phyloP scores from a whole-genome alignment of 163 green algal species.

The Dunaliella salina region DNA sequence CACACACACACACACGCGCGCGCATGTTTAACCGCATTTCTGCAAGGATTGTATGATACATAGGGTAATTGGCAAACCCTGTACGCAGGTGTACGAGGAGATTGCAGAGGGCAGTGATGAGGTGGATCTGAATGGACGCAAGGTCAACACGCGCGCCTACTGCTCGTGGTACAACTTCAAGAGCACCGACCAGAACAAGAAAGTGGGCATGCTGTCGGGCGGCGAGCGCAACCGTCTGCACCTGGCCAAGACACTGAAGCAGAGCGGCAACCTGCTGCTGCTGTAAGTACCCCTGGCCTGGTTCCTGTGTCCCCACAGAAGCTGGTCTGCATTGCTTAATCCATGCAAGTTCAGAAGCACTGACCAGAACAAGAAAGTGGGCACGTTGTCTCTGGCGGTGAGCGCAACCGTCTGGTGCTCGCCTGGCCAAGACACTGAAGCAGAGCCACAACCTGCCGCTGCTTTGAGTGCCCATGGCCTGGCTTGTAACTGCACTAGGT shows the following conservation, averaged over 20 bases:
- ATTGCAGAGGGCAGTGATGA: conserved; percentile 57
- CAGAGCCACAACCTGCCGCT: conserved; percentile 80
- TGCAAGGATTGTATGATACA: too few species aligned
- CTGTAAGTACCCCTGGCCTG: conserved; percentile 43
- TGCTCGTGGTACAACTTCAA: conserved; percentile 84
- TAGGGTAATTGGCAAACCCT: not conserved
- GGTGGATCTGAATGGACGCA: conserved; percentile 53
- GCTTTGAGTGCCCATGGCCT: conserved; percentile 43
- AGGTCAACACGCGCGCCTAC: conserved; percentile 65
- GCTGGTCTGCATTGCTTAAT: too few species aligned
- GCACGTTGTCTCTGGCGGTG: conserved; percentile 66
- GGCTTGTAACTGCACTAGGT: too few species aligned
- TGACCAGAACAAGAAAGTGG: conserved; percentile 73
- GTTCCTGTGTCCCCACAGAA: not conserved
- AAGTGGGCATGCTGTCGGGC: conserved; percentile 56
- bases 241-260: conserved; percentile 71
- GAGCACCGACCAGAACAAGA: conserved; percentile 73
- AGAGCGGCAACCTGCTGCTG: conserved; percentile 80
- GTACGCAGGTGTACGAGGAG: conserved; percentile 52
- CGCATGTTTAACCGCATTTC: too few species aligned
- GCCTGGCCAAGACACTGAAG: conserved; percentile 73
- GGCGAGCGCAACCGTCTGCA: conserved; percentile 84
- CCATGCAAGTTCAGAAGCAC: conserved; percentile 79
- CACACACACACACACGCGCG: too few species aligned
- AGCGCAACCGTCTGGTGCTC: conserved; percentile 82